A percentile compares a stretch with the other conserved stretches of the same genome.
Evolutionary conservation across 371 early-diverging fungal genomes (phyloP).

Genomic region (Mucor mucedo): DNA sequence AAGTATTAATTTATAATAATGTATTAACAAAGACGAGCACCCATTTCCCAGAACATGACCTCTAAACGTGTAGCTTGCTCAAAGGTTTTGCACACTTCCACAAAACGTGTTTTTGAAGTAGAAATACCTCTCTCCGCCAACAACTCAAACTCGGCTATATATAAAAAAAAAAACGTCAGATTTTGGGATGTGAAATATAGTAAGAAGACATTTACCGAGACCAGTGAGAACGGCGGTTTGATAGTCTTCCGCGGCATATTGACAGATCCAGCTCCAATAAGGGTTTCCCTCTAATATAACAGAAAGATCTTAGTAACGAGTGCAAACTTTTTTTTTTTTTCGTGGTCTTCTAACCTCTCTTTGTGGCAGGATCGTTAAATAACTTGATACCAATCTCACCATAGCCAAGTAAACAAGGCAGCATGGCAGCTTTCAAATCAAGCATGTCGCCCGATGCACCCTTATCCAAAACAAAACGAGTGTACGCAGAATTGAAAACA

Average conservation of each 20-base stretch:
- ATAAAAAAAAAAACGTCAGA: neutral
- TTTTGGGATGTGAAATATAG: neutral
- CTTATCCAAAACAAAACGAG: constrained; percentile 80
- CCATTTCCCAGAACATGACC: constrained; percentile 79
- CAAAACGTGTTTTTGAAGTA: constrained; percentile 54
- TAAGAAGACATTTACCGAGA: constrained; percentile 44
- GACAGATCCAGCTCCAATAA: constrained; percentile 83
- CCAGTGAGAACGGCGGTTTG: constrained; percentile 70
- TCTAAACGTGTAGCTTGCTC: constrained; percentile 73
- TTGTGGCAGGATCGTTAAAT: constrained; percentile 68
- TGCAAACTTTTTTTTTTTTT: neutral
- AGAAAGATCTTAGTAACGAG: no score
- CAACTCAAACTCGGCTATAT: constrained; percentile 52
- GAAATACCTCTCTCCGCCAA: constrained; percentile 59
- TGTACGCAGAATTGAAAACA: constrained; percentile 79
- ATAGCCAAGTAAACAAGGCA: constrained; percentile 84
- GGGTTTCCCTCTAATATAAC: constrained; percentile 69
- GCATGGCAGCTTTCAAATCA: constrained; percentile 79
- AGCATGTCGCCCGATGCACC: constrained; percentile 75
- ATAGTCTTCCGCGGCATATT: constrained; percentile 69
- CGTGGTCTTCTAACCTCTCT: constrained; percentile 39
- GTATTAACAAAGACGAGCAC: constrained; percentile 15
- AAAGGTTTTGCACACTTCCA: constrained; percentile 71
- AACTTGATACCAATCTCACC: constrained; percentile 77
- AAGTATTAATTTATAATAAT: neutral